Evolutionary conservation across 1,139 yeast genomes (phyloP), one percentile per base, ranked within the genome.

Genomic region (Suhomyces bribrorum): DNA sequence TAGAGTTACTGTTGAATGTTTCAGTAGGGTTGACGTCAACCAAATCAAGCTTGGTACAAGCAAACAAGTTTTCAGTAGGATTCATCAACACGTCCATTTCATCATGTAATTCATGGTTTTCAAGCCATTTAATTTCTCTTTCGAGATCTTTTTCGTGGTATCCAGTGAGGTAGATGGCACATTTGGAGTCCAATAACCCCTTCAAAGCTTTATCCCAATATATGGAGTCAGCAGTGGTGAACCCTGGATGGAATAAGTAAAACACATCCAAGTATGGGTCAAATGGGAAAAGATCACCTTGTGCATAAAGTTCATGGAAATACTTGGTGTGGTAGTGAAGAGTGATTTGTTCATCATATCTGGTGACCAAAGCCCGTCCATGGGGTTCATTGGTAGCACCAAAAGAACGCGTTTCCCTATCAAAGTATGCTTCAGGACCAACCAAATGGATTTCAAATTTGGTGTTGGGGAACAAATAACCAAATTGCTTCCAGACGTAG

Each of bases 261-360:
- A 92, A 92, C 20, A 81, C 79, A 61, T 92, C 98, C 60, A 87
- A 76, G 62, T 90, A 92, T 29, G 99, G 98, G 62, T 92, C 98
- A 61, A 90, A 92, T 12, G 98, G 98, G 82, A 89, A 88, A 59
- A 92, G 84, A 63, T 90, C 97, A 52, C 92, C 95, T 42, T 86
- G 83, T 52, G 88, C 88, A 62, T 92, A 95, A 43, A 86, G 73
- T 36, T 86, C 92, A 57, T 89, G 89, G 79, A 92, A 92, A 62
- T 84, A 90, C 55, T 86, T 85, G 2, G 97, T 86, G 61, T 90
- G 96, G 64, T 86, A 85, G 44, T 84, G 79, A 49, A 90, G 73
- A 22, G 86, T 73, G 56, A 92, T 65, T 45, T 85, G 82, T 37
- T 81, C 85, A 61, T 88, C 96, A 38, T 85, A 70, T 56, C 94